Percentiles rank a stretch among this genome's conserved stretches.
Conservation (phyloP, 2,329 filamentous ascomycete genomes). For the Rutstroemia sp. region DNA sequence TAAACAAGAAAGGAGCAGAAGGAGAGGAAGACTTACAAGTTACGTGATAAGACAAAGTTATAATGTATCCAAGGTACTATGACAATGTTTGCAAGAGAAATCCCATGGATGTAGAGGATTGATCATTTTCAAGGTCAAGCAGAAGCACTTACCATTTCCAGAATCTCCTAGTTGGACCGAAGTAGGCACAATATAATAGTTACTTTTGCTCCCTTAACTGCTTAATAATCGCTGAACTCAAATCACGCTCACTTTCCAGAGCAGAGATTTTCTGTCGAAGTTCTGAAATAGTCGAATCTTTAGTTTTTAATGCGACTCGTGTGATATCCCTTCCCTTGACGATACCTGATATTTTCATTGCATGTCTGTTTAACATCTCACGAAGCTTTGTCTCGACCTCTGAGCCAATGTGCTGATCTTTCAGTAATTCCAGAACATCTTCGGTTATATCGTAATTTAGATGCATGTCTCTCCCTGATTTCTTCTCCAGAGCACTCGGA, state of each 20-base stretch:
- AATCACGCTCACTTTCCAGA: conserved; percentile 48
- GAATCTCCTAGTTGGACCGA: too few relatives aligned
- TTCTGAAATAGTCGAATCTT: conserved; percentile 57
- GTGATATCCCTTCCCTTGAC: conserved; percentile 58
- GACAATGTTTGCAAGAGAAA: too few relatives aligned
- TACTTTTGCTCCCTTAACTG: conserved; percentile 13
- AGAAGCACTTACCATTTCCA: too few relatives aligned
- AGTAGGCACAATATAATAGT: background rate
- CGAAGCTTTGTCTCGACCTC: conserved; percentile 34
- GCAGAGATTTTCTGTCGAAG: conserved; percentile 56
- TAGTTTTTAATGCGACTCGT: conserved; percentile 52
- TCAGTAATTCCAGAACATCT: conserved; percentile 44
- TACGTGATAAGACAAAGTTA: too few relatives aligned
- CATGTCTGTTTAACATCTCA: conserved; percentile 45
- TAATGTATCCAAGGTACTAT: too few relatives aligned
- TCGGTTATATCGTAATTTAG: conserved; percentile 33
- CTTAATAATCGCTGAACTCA: conserved; percentile 39
- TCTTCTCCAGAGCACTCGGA: conserved; percentile 9
- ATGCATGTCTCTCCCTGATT: background rate
- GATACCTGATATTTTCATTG: conserved; percentile 52
- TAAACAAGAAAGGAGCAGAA: too few relatives aligned
- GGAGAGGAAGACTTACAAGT: too few relatives aligned
- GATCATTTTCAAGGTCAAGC: too few relatives aligned
- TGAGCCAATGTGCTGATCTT: conserved; percentile 34
- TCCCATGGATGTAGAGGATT: too few relatives aligned